Conservation (phyloP, 352 stramenopile genomes). For the Phytopythium boreale region DNA sequence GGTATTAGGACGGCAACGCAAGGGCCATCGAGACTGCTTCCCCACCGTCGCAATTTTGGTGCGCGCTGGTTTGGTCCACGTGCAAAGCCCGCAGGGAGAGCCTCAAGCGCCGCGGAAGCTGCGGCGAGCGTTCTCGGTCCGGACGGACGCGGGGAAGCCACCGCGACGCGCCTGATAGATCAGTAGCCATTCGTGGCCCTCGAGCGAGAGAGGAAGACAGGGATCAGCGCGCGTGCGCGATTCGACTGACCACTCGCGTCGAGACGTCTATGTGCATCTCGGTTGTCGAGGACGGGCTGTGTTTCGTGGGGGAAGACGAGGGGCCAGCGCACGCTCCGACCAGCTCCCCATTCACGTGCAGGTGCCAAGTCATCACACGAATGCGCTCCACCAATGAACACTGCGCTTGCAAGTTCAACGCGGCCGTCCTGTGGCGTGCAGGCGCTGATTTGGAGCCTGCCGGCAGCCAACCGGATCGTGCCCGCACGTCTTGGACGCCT, state of each 20-base stretch:
- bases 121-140: slow-evolving; percentile 1
- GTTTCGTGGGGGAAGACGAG: not conserved
- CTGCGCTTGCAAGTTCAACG: not conserved
- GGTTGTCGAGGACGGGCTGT: not conserved
- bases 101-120: not conserved
- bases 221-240: not conserved
- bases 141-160: not conserved
- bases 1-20: too few species aligned
- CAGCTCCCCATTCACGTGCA: not conserved
- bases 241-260: not conserved
- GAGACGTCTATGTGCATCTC: not conserved
- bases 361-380: not conserved
- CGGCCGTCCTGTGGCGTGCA: not conserved
- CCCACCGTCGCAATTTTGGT: too few species aligned
- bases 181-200: not conserved
- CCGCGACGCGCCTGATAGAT: not conserved
- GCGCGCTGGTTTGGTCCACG: not conserved
- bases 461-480: not conserved
- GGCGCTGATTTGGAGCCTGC: not conserved
- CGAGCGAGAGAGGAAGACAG: too few species aligned
- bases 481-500: not conserved
- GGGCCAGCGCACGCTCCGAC: not conserved
- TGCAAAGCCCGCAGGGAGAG: not conserved
- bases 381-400: not conserved
- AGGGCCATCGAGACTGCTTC: too few species aligned